phyloP scores from a whole-genome alignment of 2,329 filamentous ascomycete species.

The Helminthosporium solani region DNA sequence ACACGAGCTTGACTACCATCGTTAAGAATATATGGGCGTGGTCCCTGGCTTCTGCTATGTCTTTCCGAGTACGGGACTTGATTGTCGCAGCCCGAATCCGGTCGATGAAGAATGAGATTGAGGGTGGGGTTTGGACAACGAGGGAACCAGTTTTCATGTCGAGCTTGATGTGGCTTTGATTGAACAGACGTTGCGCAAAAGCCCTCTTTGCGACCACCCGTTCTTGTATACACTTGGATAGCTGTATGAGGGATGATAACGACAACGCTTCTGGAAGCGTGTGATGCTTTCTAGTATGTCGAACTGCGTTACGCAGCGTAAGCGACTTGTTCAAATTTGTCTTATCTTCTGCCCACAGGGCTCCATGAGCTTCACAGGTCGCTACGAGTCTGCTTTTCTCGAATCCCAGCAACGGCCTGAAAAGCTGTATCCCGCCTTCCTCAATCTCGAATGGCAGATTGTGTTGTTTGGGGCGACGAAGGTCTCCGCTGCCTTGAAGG shows the following conservation, averaged over 20 bases:
- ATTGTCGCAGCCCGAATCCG: constrained; percentile 9
- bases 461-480: background rate
- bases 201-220: constrained; percentile 54
- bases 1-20: constrained; percentile 51
- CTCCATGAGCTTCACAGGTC: constrained; percentile 67
- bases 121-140: constrained; percentile 31
- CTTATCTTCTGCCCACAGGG: constrained; percentile 79
- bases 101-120: constrained; percentile 17
- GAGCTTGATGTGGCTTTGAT: constrained; percentile 48
- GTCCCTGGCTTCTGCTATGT: constrained; percentile 23
- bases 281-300: constrained; percentile 62
- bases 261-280: constrained; percentile 69
- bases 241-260: constrained; percentile 57
- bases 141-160: constrained; percentile 40
- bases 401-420: constrained; percentile 70
- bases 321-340: constrained; percentile 78
- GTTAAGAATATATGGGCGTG: constrained; percentile 49
- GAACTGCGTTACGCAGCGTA: constrained; percentile 78
- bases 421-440: constrained; percentile 64
- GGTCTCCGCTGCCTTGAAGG: constrained; percentile 52
- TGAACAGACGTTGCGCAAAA: constrained; percentile 59
- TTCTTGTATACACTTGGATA: constrained; percentile 50
- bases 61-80: constrained; percentile 5
- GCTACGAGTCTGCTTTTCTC: constrained; percentile 71
- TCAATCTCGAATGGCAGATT: constrained; percentile 50